Evolutionary conservation across 768 basidiomycete genomes (phyloP), one percentile per base, ranked within the genome.

Genomic region (Kwoniella bestiolae): DNA sequence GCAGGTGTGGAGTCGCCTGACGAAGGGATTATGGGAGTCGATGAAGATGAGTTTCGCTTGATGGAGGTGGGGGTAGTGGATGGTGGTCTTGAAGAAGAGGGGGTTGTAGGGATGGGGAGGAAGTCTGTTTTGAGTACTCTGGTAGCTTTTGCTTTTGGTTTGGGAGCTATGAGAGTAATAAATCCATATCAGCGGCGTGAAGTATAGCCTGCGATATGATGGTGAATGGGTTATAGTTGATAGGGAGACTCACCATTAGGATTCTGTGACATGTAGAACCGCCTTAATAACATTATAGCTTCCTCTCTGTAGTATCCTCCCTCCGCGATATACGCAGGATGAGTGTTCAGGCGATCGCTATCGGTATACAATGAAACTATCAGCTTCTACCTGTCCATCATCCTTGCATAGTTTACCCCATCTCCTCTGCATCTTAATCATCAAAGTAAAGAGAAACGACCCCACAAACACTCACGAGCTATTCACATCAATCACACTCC

Each of bases 231-330:
- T n/a, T n/a, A n/a, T n/a, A n/a, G n/a, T n/a, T n/a, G n/a, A n/a
- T n/a, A n/a, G n/a, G n/a, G 8, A 2, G n/a, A 77, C 85, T 45
- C 66, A 94, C 95, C 95, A 74, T 94, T 92, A 6, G 84, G 84
- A 79, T 99, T 98, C 78, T 96, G 93, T 0, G 92, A 94, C 74
- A 97, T 86, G 82, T 94, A 95, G 82, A 94, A 94, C 32, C 89
- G 86, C 5, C 92, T 87, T 14, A 94, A 80, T 32, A 92, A 84
- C 86, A 94, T 86, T 74, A 94, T 94, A 2, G 92, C 90, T 66
- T 91, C 90, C 75, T 92, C 90, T 25, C 91, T 84, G 70, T 85
- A 84, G 76, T 88, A 91, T 5, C 91, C 92, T 5, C 90, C 90
- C 23, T 82, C 85, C 3, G 93, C 91, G 29, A 81, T 80, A 80